Base-by-base conservation (phyloP, 1,139 yeast genomes). In the Diutina mesorugosa region DNA sequence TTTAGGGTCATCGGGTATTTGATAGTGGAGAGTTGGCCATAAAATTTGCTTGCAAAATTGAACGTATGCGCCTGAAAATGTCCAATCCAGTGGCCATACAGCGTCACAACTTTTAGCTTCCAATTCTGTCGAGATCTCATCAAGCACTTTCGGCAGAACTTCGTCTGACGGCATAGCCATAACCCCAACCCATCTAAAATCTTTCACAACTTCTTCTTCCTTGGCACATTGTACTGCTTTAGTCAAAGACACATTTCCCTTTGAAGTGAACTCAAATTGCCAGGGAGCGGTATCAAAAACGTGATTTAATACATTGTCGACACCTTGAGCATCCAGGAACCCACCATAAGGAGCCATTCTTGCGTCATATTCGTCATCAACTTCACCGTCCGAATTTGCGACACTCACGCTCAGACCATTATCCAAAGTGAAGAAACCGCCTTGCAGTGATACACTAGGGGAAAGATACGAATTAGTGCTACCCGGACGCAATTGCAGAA, bases 1-100 rank as follows among this genome's bases (percentile, higher is more conserved):
- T 63, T 87, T 89, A 55, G 97, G 96, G 64, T 90, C 85, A 68
- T 93, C 98, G 0, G 99, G 99, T 52, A 91, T 90, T 68, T 93
- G 97, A 67, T 93, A 95, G 67, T 93, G 99, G 61, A 95, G 76
- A 2, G 97, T 89, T 32, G 99, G 99, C 98, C 99, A 93, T 61
- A 93, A 74, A 53, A 93, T 88, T 65, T 90, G 95, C 67, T 93
- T 93, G 68, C 97, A 91, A 67, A 87, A 93, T 55, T 90, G 88
- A 59, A 82, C 81, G 69, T 93, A 93, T 65, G 90, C 96, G 26
- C 97, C 97, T 63, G 87, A 87, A 64, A 90, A 88, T 0, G 90
- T 83, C 26, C 80, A 70, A 69, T 93, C 98, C 61, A 81, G 80
- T 1, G 91, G 85, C 61, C 82, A 83, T 4, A 90, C 87, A 0